Base-by-base conservation (phyloP, 2,329 filamentous ascomycete genomes). In the Aspergillus puulaauensis region DNA sequence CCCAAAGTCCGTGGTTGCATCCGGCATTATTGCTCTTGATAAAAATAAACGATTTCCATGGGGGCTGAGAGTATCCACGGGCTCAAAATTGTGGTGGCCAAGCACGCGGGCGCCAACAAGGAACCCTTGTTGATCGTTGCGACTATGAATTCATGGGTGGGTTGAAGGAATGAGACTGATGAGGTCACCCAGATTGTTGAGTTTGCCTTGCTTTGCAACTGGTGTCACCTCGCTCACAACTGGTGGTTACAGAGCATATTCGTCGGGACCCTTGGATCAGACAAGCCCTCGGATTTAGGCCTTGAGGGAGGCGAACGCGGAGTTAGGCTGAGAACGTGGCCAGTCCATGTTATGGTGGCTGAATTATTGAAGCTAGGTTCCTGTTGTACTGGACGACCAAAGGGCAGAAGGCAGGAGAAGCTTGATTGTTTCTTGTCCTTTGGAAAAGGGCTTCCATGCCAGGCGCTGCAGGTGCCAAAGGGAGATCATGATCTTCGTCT, bases 111-210 rank as follows among this genome's bases (percentile, higher is more conserved):
- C 6, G 43, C 21, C 11, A 17, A 14, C 44, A 39, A 12, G 44
- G 44, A 48, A 41, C 35, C 52, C 52, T 47, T 47, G 44, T 46
- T n/a, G 33, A 54, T 54, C 43, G 52, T 17, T 21, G 21, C 21
- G 41, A 46, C 14, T 51, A 33, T 43, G 15, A 37, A 19, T 24
- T 37, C 15, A 37, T 37, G 35, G 14, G 35, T 33, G 17, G 46
- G 46, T 4, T 33, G 21, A n/a, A 41, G 17, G 15, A n/a, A 41
- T 23, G 15, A 24, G 43, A 45, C 9, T 27, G 43, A 14, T n/a
- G 23, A 45, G 19, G 14, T 45, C 35, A 50, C 19, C 17, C 33
- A 15, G 39, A 52, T 39, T 51, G 48, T 27, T 41, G 39, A 44
- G 48, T 41, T 51, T 41, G 35, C 4, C 37, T 15, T 52, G 24